A percentile compares a stretch with the other conserved stretches of the same genome.
Evolutionary conservation across 192 early-diverging fungal species (phyloP).

Genomic region (Coemansia biformis): DNA sequence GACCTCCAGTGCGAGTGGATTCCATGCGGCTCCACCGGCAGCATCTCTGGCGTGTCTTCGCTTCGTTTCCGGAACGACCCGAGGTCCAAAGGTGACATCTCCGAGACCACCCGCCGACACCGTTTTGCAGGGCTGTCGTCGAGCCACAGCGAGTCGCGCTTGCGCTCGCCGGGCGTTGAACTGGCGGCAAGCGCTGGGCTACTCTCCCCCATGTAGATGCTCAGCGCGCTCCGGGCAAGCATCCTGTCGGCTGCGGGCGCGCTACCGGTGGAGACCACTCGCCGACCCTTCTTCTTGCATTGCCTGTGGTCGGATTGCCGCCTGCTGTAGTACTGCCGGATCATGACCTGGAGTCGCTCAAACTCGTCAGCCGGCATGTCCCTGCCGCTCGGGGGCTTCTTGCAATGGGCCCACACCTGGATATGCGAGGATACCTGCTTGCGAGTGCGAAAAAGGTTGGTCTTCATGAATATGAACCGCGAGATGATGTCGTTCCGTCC

Average conservation of each 20-base stretch:
- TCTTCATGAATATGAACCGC: conserved; percentile 66
- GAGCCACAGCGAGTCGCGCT: conserved; percentile 12
- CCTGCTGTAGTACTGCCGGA: conserved; percentile 37
- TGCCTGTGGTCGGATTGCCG: conserved; percentile 15
- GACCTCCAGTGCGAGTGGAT: not conserved
- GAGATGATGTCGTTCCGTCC: conserved; percentile 74
- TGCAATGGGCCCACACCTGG: conserved; percentile 71
- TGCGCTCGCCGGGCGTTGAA: conserved; percentile 7
- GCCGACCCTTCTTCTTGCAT: conserved; percentile 28
- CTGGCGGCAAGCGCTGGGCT: not conserved
- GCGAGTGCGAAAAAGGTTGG: conserved; percentile 58
- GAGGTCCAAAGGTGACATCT: conserved; percentile 23
- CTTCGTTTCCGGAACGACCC: conserved; percentile 1
- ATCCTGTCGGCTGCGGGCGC: conserved; percentile 5
- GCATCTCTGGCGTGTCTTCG: not conserved
- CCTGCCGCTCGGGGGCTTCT: conserved; percentile 51
- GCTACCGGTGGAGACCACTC: conserved; percentile 34
- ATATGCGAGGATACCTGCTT: conserved; percentile 79
- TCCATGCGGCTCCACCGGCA: not conserved
- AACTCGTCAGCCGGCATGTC: conserved; percentile 32
- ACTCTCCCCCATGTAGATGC: conserved; percentile 7
- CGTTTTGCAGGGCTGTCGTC: conserved; percentile 17
- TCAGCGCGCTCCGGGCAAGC: conserved; percentile 14
- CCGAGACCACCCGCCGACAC: conserved; percentile 34
- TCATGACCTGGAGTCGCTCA: conserved; percentile 28